Conservation (phyloP, 352 stramenopile genomes). For the Peronosclerospora sorghi region DNA sequence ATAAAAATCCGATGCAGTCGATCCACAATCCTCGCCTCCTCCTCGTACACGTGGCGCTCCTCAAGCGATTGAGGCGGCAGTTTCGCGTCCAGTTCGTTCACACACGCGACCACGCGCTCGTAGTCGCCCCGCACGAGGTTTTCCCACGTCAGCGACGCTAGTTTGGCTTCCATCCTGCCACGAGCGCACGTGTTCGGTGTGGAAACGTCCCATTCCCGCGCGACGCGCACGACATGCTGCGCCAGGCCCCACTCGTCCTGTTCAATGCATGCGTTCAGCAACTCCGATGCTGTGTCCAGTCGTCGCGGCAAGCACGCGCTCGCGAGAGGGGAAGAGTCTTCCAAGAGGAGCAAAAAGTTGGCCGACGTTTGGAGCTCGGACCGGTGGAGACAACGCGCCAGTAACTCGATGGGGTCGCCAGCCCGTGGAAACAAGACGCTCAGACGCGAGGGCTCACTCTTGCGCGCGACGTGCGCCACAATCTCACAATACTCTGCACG, state of each 20-base stretch:
- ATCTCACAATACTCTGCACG: constrained; percentile 80
- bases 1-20: constrained; percentile 34
- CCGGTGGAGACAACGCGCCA: constrained; percentile 47
- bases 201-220: constrained; percentile 60
- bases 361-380: constrained; percentile 66
- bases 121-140: constrained; percentile 50
- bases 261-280: constrained; percentile 62
- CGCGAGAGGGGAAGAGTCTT: constrained; percentile 41
- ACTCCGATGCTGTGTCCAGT: constrained; percentile 44
- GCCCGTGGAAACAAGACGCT: constrained; percentile 54
- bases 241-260: constrained; percentile 66
- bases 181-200: constrained; percentile 1
- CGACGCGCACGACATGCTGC: constrained; percentile 69
- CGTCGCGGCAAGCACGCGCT: constrained; percentile 21
- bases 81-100: constrained; percentile 53
- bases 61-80: constrained; percentile 23
- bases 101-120: constrained; percentile 50
- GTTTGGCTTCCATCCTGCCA: constrained; percentile 50
- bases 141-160: constrained; percentile 39
- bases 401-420: constrained; percentile 55
- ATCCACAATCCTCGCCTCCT: constrained; percentile 16
- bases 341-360: constrained; percentile 75
- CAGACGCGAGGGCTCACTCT: constrained; percentile 71
- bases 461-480: constrained; percentile 69
- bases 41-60: constrained; percentile 13